Evolutionary conservation across 2,329 filamentous ascomycete species (phyloP).

Genomic region (Pseudocercospora eumusae): DNA sequence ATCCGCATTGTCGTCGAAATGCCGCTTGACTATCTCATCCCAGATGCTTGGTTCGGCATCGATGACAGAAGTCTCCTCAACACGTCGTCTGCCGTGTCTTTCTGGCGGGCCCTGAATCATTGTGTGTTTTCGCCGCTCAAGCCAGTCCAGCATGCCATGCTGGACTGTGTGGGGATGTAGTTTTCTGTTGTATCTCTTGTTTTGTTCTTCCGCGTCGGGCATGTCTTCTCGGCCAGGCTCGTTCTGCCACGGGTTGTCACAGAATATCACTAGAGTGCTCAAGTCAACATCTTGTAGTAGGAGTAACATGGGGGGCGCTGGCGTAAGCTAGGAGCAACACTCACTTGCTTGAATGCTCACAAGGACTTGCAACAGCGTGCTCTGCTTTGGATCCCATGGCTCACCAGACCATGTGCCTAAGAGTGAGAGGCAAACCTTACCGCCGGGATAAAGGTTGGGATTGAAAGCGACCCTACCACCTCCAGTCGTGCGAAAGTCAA

Average conservation of each 20-base stretch:
- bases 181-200: conserved; percentile 35
- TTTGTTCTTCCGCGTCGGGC: conserved; percentile 12
- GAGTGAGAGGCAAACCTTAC: conserved; percentile 60
- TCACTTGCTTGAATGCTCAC: conserved; percentile 44
- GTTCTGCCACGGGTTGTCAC: conserved; percentile 41
- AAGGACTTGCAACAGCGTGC: conserved; percentile 42
- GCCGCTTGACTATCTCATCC: conserved; percentile 21
- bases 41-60: conserved; percentile 11
- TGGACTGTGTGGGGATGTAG: conserved; percentile 37
- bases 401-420: conserved; percentile 59
- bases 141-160: conserved; percentile 41
- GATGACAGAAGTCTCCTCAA: neutral
- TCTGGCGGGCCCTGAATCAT: neutral
- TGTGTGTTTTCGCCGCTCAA: conserved; percentile 24
- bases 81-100: neutral
- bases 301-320: neutral
- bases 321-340: conserved; percentile 20
- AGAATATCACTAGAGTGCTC: conserved; percentile 40
- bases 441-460: conserved; percentile 61
- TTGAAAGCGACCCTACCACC: conserved; percentile 57
- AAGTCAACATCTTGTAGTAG: neutral
- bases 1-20: conserved; percentile 16
- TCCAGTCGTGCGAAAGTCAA: conserved; percentile 56
- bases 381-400: conserved; percentile 51
- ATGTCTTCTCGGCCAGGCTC: conserved; percentile 50